Evolutionary conservation across 2,329 filamentous ascomycete genomes (phyloP).

Genomic region (Pseudodiploospora longispora): DNA sequence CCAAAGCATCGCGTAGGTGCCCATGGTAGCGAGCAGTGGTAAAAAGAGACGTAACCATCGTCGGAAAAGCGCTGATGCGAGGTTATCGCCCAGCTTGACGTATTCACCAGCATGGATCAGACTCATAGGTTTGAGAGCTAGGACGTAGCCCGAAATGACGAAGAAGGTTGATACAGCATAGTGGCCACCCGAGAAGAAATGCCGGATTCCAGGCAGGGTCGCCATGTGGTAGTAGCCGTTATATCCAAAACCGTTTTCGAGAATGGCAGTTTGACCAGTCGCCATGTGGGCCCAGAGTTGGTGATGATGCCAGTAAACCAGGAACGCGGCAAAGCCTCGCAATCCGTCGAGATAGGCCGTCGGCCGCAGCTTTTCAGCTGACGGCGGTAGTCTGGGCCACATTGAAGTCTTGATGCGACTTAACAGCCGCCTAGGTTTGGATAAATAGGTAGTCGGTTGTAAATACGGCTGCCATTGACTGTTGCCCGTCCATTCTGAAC

Average conservation of each 20-base stretch:
- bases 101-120: conserved; percentile 37
- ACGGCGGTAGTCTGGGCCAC: neutral
- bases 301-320: conserved; percentile 58
- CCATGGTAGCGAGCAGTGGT: conserved; percentile 46
- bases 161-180: conserved; percentile 51
- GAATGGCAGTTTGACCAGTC: conserved; percentile 24
- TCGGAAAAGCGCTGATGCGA: conserved; percentile 40
- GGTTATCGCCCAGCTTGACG: conserved; percentile 31
- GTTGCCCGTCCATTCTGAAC: conserved; percentile 12
- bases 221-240: conserved; percentile 39
- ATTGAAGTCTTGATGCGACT: conserved; percentile 4
- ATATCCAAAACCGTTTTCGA: conserved; percentile 49
- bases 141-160: conserved; percentile 50
- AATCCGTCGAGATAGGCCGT: conserved; percentile 57
- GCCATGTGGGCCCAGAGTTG: conserved; percentile 47
- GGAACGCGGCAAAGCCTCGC: conserved; percentile 56
- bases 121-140: conserved; percentile 41
- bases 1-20: conserved; percentile 41
- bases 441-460: conserved; percentile 16
- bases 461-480: conserved; percentile 18
- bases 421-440: conserved; percentile 2
- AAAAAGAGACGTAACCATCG: conserved; percentile 42
- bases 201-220: conserved; percentile 48
- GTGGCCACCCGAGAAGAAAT: conserved; percentile 54
- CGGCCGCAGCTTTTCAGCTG: conserved; percentile 26